Conservation (phyloP, 1,284 basidiomycete genomes). For the Earliella scabrosa region DNA sequence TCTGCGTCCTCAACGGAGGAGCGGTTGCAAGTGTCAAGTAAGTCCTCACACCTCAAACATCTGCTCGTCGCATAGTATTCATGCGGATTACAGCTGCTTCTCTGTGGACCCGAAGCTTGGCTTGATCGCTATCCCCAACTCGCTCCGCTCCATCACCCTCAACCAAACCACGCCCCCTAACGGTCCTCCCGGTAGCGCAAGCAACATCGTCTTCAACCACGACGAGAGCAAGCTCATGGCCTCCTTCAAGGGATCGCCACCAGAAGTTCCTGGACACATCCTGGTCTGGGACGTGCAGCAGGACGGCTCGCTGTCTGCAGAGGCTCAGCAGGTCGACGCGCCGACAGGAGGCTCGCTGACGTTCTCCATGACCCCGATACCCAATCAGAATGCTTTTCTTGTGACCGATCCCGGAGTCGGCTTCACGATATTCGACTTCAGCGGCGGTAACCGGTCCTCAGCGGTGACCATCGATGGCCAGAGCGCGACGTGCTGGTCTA, state of each 20-base stretch:
- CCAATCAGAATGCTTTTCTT: constrained; percentile 50
- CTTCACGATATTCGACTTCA: constrained; percentile 51
- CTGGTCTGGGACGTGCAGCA: constrained; percentile 50
- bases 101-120: constrained; percentile 44
- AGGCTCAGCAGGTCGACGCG: constrained; percentile 43
- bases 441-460: constrained; percentile 33
- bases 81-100: constrained; percentile 50
- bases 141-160: constrained; percentile 44
- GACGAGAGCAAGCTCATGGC: constrained; percentile 47
- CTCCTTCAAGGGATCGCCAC: constrained; percentile 51
- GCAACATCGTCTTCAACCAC: constrained; percentile 49
- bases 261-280: constrained; percentile 47
- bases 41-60: too few species aligned
- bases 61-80: too few species aligned
- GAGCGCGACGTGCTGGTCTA: constrained; percentile 52
- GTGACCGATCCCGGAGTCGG: constrained; percentile 51
- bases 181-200: constrained; percentile 46
- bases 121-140: constrained; percentile 43
- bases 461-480: constrained; percentile 47
- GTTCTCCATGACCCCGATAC: constrained; percentile 52
- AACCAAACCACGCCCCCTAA: constrained; percentile 49
- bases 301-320: constrained; percentile 46
- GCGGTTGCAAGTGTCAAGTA: constrained; percentile 50
- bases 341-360: constrained; percentile 45
- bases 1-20: constrained; percentile 54